A percentile compares a stretch with the other conserved stretches of the same genome.
phyloP scores from a whole-genome alignment of 176 grass and related monocot genomes.

The Paspalum vaginatum region DNA sequence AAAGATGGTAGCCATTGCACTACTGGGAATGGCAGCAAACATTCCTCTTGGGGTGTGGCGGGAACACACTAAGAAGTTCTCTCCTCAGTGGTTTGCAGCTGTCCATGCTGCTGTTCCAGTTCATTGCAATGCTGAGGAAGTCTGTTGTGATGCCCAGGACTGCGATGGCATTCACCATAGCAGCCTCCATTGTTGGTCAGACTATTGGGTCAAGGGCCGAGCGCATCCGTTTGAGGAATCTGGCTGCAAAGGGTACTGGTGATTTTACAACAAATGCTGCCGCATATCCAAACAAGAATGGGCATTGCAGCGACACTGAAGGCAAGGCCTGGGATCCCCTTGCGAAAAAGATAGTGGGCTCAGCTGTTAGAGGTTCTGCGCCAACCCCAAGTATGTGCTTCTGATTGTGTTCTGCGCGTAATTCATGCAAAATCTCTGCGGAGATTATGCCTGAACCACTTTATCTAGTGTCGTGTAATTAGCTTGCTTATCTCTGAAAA shows the following conservation, averaged over 20 bases:
- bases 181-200: constrained; percentile 91
- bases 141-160: constrained; percentile 87
- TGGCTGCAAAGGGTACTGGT: constrained; percentile 27
- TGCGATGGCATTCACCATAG: constrained; percentile 90
- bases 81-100: constrained; percentile 86
- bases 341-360: constrained; percentile 32
- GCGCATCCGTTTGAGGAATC: constrained; percentile 58
- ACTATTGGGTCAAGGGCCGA: constrained; percentile 88
- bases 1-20: constrained; percentile 88
- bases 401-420: constrained; percentile 21
- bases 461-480: constrained; percentile 45
- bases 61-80: constrained; percentile 93
- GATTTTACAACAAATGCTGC: background rate
- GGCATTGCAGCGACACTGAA: constrained; percentile 44
- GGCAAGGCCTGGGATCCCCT: constrained; percentile 70
- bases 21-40: constrained; percentile 90
- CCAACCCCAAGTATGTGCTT: constrained; percentile 63
- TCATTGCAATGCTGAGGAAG: constrained; percentile 94
- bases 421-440: background rate
- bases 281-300: constrained; percentile 44
- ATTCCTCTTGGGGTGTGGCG: constrained; percentile 94
- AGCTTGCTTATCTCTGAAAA: background rate
- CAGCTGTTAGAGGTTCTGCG: background rate
- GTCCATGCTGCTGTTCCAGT: constrained; percentile 84
- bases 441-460: background rate